phyloP scores from a whole-genome alignment of 2,329 filamentous ascomycete species.

The Talaromyces marneffei region DNA sequence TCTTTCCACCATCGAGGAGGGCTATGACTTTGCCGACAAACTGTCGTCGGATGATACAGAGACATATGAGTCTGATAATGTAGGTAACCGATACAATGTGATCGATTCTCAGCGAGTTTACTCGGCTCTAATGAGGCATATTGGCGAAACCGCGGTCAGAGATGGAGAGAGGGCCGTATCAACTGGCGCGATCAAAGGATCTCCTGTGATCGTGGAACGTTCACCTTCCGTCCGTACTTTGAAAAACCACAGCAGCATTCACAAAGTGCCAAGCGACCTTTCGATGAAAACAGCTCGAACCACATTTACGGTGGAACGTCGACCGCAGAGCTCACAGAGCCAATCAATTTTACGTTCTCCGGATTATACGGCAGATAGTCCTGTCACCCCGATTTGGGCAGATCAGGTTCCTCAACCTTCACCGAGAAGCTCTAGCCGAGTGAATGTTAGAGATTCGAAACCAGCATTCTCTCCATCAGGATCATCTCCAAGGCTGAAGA shows the following conservation, averaged over 20 bases:
- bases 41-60: slow-evolving; percentile 23
- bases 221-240: slow-evolving; percentile 23
- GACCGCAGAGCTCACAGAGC: slow-evolving; percentile 8
- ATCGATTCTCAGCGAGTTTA: slow-evolving; percentile 39
- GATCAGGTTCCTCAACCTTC: background rate
- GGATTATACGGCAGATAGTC: background rate
- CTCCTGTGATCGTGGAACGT: slow-evolving; percentile 26
- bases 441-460: slow-evolving; percentile 12
- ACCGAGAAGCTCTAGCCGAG: slow-evolving; percentile 18
- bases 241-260: slow-evolving; percentile 25
- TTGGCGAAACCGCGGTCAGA: slow-evolving; percentile 23
- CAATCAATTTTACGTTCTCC: slow-evolving; percentile 5
- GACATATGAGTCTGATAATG: background rate
- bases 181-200: slow-evolving; percentile 27
- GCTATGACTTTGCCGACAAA: slow-evolving; percentile 23
- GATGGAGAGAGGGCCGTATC: slow-evolving; percentile 22
- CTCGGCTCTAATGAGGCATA: slow-evolving; percentile 39
- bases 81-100: slow-evolving; percentile 14
- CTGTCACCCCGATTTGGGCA: slow-evolving; percentile 14
- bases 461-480: slow-evolving; percentile 20
- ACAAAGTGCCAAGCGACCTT: slow-evolving; percentile 27
- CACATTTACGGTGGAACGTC: slow-evolving; percentile 25
- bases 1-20: slow-evolving; percentile 42
- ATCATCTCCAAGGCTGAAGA: slow-evolving; percentile 18
- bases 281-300: slow-evolving; percentile 27